Evolutionary conservation across 2,329 filamentous ascomycete species (phyloP).

Genomic region (Arthrobotrys megalospora): DNA sequence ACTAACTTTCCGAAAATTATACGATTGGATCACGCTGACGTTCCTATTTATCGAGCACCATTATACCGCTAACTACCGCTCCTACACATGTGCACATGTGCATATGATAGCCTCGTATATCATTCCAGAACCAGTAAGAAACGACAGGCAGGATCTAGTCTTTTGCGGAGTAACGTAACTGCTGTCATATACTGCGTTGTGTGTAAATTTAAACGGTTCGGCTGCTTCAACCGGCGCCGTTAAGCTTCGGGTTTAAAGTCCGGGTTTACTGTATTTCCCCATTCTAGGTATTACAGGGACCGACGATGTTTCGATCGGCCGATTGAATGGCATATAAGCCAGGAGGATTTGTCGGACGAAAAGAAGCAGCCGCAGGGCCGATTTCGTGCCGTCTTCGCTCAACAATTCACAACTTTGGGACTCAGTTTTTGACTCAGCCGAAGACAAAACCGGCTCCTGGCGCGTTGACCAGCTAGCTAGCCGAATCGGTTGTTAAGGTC

Average conservation of each 20-base stretch:
- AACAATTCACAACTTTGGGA: background rate
- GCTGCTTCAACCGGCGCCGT: background rate
- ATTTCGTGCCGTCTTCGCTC: background rate
- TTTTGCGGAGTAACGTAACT: background rate
- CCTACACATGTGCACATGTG: no score
- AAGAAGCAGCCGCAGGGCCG: slow-evolving; percentile 12
- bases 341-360: background rate
- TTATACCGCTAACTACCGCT: no score
- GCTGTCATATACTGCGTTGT: background rate
- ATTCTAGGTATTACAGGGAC: background rate
- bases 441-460: background rate
- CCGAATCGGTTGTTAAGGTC: background rate
- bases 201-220: background rate
- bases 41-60: no score
- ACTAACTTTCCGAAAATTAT: no score
- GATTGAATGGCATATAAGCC: background rate
- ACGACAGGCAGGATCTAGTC: background rate
- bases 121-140: no score
- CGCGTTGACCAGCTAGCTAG: no score
- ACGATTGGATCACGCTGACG: no score
- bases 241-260: slow-evolving; percentile 23
- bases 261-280: slow-evolving; percentile 43
- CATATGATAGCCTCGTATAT: no score
- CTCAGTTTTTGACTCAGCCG: no score
- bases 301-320: background rate